Evolutionary conservation across 768 basidiomycete species (phyloP).

Genomic region (Boletus barrowsii): DNA sequence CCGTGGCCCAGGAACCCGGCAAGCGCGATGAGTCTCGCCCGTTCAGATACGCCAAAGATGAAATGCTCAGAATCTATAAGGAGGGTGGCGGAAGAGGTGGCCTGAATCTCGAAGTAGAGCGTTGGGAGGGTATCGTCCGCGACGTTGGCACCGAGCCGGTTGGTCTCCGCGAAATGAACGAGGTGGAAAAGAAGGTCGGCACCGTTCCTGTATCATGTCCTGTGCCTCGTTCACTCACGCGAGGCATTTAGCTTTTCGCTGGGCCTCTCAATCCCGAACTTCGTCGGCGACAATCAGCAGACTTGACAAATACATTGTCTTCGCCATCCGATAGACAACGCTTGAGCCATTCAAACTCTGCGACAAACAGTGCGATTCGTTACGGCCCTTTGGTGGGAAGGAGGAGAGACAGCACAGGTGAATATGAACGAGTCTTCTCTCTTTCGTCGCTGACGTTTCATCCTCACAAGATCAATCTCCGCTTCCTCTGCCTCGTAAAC

Average conservation of each 20-base stretch:
- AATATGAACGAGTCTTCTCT: not conserved
- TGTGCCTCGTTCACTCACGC: conserved; percentile 25
- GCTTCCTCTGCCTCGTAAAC: conserved; percentile 57
- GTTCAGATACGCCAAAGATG: conserved; percentile 86
- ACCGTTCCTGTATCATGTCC: conserved; percentile 7
- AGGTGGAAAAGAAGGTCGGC: conserved; percentile 82
- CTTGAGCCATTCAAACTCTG: conserved; percentile 46
- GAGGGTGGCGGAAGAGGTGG: conserved; percentile 73
- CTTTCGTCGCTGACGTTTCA: conserved; percentile 6
- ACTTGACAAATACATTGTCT: conserved; percentile 61
- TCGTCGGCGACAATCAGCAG: conserved; percentile 80
- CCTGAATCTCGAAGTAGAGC: conserved; percentile 81
- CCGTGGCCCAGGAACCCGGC: conserved; percentile 48
- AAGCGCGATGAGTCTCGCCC: conserved; percentile 66
- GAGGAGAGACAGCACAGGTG: conserved; percentile 72
- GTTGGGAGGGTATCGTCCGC: conserved; percentile 86
- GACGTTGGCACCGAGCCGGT: conserved; percentile 72
- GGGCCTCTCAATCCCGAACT: conserved; percentile 81
- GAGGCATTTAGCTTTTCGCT: conserved; percentile 63
- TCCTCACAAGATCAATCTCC: conserved; percentile 53
- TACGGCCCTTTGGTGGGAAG: conserved; percentile 57
- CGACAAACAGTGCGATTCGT: conserved; percentile 53
- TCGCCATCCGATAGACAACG: conserved; percentile 61
- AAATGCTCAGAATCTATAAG: conserved; percentile 78
- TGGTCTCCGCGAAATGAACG: conserved; percentile 73